Conservation (phyloP, 2,329 filamentous ascomycete genomes). For the Aureobasidium sp. region DNA sequence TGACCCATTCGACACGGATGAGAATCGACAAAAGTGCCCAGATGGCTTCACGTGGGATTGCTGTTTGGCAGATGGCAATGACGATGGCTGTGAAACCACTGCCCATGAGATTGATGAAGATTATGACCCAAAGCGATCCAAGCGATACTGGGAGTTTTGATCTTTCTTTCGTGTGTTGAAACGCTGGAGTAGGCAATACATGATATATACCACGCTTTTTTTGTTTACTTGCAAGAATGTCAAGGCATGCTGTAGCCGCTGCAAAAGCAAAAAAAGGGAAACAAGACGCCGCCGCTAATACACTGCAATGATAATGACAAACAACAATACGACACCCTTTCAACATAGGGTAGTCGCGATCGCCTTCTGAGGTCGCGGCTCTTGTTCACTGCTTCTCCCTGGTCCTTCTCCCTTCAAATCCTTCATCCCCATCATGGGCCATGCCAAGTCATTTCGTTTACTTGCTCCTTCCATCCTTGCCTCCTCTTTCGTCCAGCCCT, state of each 20-base stretch:
- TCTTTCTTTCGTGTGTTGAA: neutral
- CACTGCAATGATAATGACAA: neutral
- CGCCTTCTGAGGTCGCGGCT: neutral
- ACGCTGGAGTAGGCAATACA: neutral
- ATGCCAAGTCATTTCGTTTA: neutral
- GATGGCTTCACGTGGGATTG: neutral
- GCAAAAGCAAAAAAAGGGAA: neutral
- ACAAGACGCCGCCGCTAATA: constrained; percentile 9
- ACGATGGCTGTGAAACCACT: neutral
- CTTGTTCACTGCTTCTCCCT: neutral
- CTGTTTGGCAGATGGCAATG: neutral
- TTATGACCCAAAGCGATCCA: neutral
- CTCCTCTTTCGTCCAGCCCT: neutral
- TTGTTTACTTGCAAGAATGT: neutral
- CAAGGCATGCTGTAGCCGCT: neutral
- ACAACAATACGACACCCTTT: neutral
- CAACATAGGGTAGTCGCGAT: neutral
- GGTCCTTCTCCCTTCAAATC: neutral
- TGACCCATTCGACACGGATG: neutral
- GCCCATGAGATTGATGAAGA: neutral
- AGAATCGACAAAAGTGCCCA: neutral
- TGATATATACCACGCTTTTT: neutral
- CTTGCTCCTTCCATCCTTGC: neutral
- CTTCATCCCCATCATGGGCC: neutral
- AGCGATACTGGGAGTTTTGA: neutral